Conservation (phyloP, 305 asterid genomes). For the Fraxinus greggii region DNA sequence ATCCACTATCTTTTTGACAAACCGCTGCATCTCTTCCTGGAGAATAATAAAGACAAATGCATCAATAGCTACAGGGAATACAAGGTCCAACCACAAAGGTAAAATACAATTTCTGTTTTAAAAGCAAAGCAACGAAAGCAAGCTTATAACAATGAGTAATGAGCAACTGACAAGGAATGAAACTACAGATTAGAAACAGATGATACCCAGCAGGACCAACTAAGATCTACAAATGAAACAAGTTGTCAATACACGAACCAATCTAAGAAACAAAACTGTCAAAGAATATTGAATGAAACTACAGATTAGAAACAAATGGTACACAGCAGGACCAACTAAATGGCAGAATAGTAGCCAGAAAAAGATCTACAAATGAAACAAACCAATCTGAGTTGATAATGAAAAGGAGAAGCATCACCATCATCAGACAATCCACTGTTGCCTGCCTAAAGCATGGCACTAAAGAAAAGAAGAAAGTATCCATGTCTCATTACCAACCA, state of each 20-base stretch:
- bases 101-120: neutral
- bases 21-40: constrained; percentile 92
- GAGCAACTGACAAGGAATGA: neutral
- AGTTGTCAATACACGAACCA: neutral
- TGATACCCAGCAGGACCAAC: neutral
- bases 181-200: neutral
- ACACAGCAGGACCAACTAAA: neutral
- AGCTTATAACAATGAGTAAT: neutral
- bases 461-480: neutral
- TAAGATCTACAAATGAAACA: neutral
- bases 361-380: neutral
- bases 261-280: neutral
- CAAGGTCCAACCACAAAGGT: constrained; percentile 6
- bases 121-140: neutral
- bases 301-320: neutral
- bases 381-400: neutral
- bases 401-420: neutral
- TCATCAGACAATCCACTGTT: neutral
- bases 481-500: neutral
- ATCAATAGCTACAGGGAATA: constrained; percentile 13
- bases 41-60: constrained; percentile 16
- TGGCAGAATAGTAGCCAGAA: neutral
- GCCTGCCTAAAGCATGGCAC: neutral
- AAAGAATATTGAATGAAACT: neutral
- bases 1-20: constrained; percentile 81